Conservation (phyloP, 768 basidiomycete species). For the Boletus bicolor region DNA sequence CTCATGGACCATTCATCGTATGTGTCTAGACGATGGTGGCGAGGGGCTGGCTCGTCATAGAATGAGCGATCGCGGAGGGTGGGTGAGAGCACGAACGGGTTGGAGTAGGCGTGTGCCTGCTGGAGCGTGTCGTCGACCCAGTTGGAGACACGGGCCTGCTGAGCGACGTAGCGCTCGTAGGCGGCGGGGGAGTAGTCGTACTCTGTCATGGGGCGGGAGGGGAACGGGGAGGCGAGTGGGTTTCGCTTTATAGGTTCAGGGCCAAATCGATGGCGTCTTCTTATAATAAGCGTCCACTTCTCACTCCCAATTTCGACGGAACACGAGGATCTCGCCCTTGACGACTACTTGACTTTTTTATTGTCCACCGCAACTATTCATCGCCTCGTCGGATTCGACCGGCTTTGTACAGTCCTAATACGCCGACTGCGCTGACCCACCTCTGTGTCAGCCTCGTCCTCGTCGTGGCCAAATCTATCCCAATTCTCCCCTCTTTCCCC, state of each 20-base stretch:
- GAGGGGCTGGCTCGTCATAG: conserved; percentile 19
- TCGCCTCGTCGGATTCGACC: too few species aligned
- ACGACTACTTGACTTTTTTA: too few species aligned
- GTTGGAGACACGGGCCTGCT: conserved; percentile 45
- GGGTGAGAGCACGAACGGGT: conserved; percentile 31
- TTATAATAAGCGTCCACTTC: background rate
- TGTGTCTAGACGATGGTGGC: background rate
- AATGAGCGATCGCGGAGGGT: conserved; percentile 30
- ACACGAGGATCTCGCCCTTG: conserved; percentile 1
- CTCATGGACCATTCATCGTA: conserved; percentile 20
- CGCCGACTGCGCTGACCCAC: background rate
- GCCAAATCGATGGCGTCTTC: background rate
- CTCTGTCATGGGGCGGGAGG: conserved; percentile 45
- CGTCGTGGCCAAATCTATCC: too few species aligned
- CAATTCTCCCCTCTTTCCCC: conserved; percentile 22
- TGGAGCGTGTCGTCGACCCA: conserved; percentile 47
- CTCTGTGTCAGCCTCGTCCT: background rate
- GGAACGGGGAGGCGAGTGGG: conserved; percentile 7
- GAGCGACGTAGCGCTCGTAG: conserved; percentile 42
- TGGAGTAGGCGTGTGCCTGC: conserved; percentile 26
- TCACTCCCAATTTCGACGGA: background rate
- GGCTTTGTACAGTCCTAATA: too few species aligned
- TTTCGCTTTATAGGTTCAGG: conserved; percentile 14
- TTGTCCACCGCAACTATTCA: too few species aligned
- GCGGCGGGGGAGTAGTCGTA: conserved; percentile 62